Percentiles rank a stretch among this genome's conserved stretches.
Conservation (phyloP, 2,329 filamentous ascomycete species). For the Hymenoscyphus infarciens region DNA sequence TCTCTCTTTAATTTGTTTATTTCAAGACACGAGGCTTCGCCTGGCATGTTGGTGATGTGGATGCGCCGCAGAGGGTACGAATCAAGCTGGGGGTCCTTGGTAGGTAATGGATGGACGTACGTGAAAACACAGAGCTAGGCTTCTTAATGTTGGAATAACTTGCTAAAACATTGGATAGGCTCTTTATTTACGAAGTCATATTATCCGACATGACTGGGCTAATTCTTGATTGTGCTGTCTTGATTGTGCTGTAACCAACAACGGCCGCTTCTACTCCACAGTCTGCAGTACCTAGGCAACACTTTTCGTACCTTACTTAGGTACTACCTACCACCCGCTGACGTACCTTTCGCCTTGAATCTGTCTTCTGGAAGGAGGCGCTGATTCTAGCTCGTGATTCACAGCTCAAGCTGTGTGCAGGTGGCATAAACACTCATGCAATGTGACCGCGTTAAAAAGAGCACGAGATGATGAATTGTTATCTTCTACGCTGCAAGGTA, state of each 20-base stretch:
- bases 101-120: no score
- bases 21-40: background rate
- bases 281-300: no score
- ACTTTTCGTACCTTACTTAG: background rate
- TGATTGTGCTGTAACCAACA: no score
- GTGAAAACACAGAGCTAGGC: no score
- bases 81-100: background rate
- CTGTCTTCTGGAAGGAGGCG: background rate
- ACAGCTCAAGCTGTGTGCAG: background rate
- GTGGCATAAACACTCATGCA: background rate
- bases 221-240: no score
- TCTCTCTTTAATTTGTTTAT: background rate
- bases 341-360: slow-evolving; percentile 16
- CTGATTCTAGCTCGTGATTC: slow-evolving; percentile 3
- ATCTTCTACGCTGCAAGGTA: background rate
- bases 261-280: no score
- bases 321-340: slow-evolving; percentile 17
- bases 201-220: no score
- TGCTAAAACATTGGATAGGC: no score
- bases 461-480: background rate
- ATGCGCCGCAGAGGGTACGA: background rate
- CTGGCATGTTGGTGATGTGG: slow-evolving; percentile 2
- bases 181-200: no score
- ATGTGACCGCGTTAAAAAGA: background rate
- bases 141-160: no score